Base-by-base conservation (phyloP, 2,329 filamentous ascomycete genomes). In the Alternaria brassicicola region DNA sequence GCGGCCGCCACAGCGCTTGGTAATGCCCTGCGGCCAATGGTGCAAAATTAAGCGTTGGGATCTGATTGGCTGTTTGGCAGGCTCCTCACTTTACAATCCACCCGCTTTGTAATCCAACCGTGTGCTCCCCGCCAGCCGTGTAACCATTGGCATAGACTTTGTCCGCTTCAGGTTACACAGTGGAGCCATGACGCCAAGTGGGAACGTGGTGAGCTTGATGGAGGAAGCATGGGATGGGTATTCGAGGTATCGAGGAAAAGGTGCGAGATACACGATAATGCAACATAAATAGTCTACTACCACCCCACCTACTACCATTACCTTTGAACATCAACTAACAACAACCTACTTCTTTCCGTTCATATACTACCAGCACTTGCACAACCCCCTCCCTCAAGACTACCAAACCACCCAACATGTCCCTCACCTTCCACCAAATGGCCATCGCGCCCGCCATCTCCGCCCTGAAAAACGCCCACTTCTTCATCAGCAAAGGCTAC, bases 401-500 rank as follows among this genome's bases (percentile, higher is more conserved):
- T 3, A 36, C 17, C 9, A 8, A 36, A 41, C 23, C 19, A 46
- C 4, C 28, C 51, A 71, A 15, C 13, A 72, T 75, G 64, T 55
- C 62, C 6, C 66, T 68, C 35, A 56, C 65, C 8, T 63, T 76
- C 53, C 68, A 76, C 75, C 70, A 75, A 19, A 60, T 77, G 55
- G 75, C 73, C 56, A 69, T 85, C 57, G 74, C 77, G 1, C 69
- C 79, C 48, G 74, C 83, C 63, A 75, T 83, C 66, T 67, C 69
- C 17, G 75, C 75, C 54, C 74, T 85, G 23, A 75, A 78, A 3
- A 80, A 78, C 55, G 75, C 83, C 28, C 65, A 73, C 17, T 62
- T 67, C 42, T 69, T 83, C 59, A 78, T 86, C 57, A 68, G 75
- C 33, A 82, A 82, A 63, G 83, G 70, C 54, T 76, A 80, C 59